These are phyloP conservation scores for Hortiboletus flavorubellus DNA, from an alignment of 768 basidiomycete genomes.

Conservation along the genomic window DNA sequence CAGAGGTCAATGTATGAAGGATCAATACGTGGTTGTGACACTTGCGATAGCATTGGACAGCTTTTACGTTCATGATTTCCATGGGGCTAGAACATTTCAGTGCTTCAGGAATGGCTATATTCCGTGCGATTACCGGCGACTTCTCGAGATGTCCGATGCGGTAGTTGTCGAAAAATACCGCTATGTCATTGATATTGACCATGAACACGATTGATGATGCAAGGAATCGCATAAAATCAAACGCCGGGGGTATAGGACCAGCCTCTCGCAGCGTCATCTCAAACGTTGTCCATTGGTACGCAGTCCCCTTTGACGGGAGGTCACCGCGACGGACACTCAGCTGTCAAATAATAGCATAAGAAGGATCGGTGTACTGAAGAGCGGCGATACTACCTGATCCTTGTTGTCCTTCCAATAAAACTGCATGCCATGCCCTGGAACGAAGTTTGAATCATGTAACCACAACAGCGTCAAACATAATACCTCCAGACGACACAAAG, in stretches of 20 bases:
- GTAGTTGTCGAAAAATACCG: constrained; percentile 75
- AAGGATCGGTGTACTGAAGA: neutral
- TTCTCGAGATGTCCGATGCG: constrained; percentile 66
- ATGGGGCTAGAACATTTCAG: constrained; percentile 52
- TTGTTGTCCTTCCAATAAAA: constrained; percentile 96
- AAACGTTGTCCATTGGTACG: constrained; percentile 72
- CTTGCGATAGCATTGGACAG: constrained; percentile 60
- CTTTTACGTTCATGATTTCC: constrained; percentile 64
- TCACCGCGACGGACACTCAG: constrained; percentile 80
- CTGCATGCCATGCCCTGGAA: constrained; percentile 81
- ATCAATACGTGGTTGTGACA: neutral
- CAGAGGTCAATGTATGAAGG: neutral
- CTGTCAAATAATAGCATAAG: constrained; percentile 33
- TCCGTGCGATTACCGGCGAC: constrained; percentile 45
- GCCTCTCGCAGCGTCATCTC: constrained; percentile 81
- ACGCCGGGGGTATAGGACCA: constrained; percentile 67
- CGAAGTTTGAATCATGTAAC: neutral
- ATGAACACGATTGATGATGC: constrained; percentile 91
- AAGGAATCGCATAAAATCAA: constrained; percentile 88
- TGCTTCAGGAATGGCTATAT: constrained; percentile 48
- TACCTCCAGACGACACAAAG: no score
- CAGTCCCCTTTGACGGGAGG: constrained; percentile 41
- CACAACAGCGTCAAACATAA: constrained; percentile 19
- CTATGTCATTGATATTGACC: constrained; percentile 66
- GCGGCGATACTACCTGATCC: constrained; percentile 56